Evolutionary conservation across 495 filamentous ascomycete genomes (phyloP), one percentile per base, ranked within the genome.

Genomic region (Gamarada debralockiae): DNA sequence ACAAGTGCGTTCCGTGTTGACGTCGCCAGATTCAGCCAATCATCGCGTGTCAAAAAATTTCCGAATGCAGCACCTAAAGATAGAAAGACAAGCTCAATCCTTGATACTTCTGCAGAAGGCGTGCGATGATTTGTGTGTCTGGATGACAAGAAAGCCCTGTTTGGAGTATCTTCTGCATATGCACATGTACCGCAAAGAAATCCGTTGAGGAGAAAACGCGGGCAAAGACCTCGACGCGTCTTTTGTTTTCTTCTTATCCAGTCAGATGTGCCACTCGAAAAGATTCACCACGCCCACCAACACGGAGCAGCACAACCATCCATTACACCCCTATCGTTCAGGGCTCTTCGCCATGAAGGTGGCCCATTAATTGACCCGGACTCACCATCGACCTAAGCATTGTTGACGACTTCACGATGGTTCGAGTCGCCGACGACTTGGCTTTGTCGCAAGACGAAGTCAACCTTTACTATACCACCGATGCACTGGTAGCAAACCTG

Each of bases 391-490:
- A 57, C 14, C 52, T 24, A 49, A 14, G 41, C 10, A 48, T 45
- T 25, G 49, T 17, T 21, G 23, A 41, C 18, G 18, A 38, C 17
- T 31, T 37, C 68, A 73, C 72, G 66, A 86, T 86, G 82, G 83
- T 86, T 65, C 74, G 78, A 73, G 75, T 88, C 66, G 79, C 73
- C 54, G 74, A 82, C 57, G 76, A 81, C 64, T 75, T 83, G 69
- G 75, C 78, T 50, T 75, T 92, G 68, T 84, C 86, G 64, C 74
- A 85, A 69, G 86, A 89, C 64, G 78, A 85, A 53, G 77, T 93
- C 70, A 80, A 78, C 58, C 84, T 92, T 52, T 93, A 91, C 74
- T 82, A 90, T 70, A 81, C 84, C 61, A 84, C 81, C 62, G 90
- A 95, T 70, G 77, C 85, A 8, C 76, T 86, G 58, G 77, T 93